Evolutionary conservation across 1,284 basidiomycete species (phyloP).

Genomic region (Ustilago trichophora): DNA sequence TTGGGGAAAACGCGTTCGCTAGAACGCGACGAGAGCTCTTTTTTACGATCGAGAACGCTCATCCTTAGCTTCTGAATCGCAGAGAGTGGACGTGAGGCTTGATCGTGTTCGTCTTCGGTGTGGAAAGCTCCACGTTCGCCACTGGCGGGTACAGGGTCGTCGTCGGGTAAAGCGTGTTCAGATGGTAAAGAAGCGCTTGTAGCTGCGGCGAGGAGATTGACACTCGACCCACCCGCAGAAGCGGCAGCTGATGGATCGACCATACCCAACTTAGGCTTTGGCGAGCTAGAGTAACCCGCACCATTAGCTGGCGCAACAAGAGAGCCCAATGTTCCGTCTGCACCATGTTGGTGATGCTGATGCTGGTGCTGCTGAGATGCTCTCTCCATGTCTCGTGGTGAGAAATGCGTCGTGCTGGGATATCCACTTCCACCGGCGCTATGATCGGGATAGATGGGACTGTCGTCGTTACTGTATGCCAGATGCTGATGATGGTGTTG

Average conservation of each 20-base stretch:
- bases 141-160: conserved; percentile 2
- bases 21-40: conserved; percentile 15
- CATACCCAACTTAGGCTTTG: too few relatives aligned
- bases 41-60: conserved; percentile 36
- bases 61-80: conserved; percentile 35
- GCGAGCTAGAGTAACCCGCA: conserved; percentile 2
- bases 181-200: too few relatives aligned
- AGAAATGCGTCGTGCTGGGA: conserved; percentile 16
- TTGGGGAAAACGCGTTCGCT: conserved; percentile 25
- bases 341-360: too few relatives aligned
- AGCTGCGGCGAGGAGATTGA: too few relatives aligned
- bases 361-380: background rate
- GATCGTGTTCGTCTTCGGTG: conserved; percentile 26
- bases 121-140: conserved; percentile 12
- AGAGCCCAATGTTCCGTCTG: conserved; percentile 1
- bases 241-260: too few relatives aligned
- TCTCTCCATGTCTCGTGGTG: conserved; percentile 13
- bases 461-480: background rate
- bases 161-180: conserved; percentile 7
- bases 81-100: conserved; percentile 23
- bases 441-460: conserved; percentile 16
- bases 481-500: background rate
- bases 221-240: too few relatives aligned
- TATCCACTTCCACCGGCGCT: conserved; percentile 7
- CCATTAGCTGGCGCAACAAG: background rate